phyloP scores from a whole-genome alignment of 331 rosid genomes.

The Telfairia occidentalis region DNA sequence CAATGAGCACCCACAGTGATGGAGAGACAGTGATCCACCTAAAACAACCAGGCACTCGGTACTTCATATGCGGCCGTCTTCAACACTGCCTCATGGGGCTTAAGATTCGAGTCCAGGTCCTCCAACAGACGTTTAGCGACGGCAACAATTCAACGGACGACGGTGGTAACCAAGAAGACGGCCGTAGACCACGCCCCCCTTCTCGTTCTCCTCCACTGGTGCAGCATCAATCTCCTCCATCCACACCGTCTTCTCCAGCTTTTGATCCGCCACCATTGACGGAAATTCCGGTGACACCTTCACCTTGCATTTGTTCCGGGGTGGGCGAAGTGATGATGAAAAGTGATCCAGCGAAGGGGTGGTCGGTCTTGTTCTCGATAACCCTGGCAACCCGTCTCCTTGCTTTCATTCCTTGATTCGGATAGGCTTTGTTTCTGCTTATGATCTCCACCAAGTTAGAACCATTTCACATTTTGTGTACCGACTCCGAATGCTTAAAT shows the following conservation, averaged over 20 bases:
- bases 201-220: neutral
- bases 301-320: constrained; percentile 2
- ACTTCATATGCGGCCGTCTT: constrained; percentile 60
- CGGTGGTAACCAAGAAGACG: neutral
- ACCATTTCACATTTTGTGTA: neutral
- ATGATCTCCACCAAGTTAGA: neutral
- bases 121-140: constrained; percentile 2
- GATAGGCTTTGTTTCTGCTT: neutral
- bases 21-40: constrained; percentile 57
- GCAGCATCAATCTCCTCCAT: neutral
- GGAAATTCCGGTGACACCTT: neutral
- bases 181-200: neutral
- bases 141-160: neutral
- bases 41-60: constrained; percentile 31
- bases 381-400: neutral
- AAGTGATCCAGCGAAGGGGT: neutral
- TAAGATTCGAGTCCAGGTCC: constrained; percentile 23
- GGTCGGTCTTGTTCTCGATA: neutral
- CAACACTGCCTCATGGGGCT: constrained; percentile 60
- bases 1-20: constrained; percentile 31
- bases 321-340: neutral
- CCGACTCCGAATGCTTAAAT: neutral
- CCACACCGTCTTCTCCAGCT: neutral
- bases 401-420: neutral
- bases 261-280: neutral